A percentile compares a stretch with the other conserved stretches of the same genome.
Evolutionary conservation across 2,329 filamentous ascomycete genomes (phyloP).

Genomic region (Myrmaecium sp.): DNA sequence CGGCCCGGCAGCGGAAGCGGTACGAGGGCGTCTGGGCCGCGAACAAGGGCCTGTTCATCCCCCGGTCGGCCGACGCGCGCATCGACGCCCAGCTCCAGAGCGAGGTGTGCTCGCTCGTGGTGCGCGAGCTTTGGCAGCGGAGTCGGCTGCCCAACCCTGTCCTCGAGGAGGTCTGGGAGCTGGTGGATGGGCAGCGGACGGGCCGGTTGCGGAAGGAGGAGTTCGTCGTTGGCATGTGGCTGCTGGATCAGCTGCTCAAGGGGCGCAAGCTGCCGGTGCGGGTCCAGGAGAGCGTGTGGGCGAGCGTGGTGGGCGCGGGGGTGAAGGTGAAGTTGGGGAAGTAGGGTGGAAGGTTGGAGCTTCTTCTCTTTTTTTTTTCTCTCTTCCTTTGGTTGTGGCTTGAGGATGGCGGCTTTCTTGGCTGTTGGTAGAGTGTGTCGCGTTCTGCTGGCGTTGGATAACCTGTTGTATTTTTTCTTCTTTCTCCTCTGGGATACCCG

Average conservation of each 20-base stretch:
- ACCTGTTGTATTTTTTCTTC: too few relatives aligned
- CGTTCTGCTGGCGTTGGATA: too few relatives aligned
- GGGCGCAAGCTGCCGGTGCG: constrained; percentile 59
- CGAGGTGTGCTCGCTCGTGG: constrained; percentile 49
- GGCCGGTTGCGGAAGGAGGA: constrained; percentile 49
- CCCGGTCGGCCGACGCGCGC: constrained; percentile 10
- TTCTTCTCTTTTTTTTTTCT: too few relatives aligned
- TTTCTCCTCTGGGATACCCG: too few relatives aligned
- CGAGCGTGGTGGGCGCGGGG: constrained; percentile 38
- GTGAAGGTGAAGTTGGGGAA: constrained; percentile 19
- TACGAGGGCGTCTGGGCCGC: constrained; percentile 79
- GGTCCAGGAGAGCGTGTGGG: constrained; percentile 62
- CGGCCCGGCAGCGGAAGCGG: constrained; percentile 53
- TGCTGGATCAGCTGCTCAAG: constrained; percentile 65
- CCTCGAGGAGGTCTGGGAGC: constrained; percentile 59
- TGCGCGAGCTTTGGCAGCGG: constrained; percentile 57
- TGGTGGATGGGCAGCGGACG: constrained; percentile 43
- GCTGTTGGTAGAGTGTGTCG: too few relatives aligned
- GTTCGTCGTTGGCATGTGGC: constrained; percentile 71
- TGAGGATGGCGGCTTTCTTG: too few relatives aligned
- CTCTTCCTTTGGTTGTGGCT: too few relatives aligned
- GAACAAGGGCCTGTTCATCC: constrained; percentile 43
- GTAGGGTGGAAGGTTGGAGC: constrained; percentile 1
- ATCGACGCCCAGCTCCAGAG: background rate
- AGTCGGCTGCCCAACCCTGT: constrained; percentile 51